Evolutionary conservation across 192 early-diverging fungal species (phyloP), one percentile per base, ranked within the genome.

Genomic region (Gamsiella multidivaricata): DNA sequence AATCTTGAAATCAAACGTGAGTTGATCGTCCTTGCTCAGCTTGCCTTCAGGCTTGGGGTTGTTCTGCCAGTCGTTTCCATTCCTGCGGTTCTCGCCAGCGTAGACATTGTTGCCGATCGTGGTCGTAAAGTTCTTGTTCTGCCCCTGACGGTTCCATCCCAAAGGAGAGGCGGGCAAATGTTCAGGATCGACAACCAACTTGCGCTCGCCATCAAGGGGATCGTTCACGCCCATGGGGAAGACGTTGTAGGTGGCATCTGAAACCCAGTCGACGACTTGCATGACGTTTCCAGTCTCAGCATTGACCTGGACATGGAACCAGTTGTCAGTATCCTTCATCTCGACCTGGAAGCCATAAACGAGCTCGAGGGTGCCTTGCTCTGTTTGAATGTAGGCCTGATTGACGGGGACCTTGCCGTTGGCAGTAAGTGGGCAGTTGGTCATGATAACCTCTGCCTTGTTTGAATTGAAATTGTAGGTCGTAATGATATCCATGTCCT

Each of bases 61-160:
- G 81, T 82, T 80, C 49, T 87, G 59, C 94, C 93, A 96, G 15
- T 85, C 74, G 33, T 84, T 80, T 25, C 88, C 87, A 25, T 94
- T 94, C 50, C 86, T 82, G 3, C 89, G 86, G 69, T 96, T 96
- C 61, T 89, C 90, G 51, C 96, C 94, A 20, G 95, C 93, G 80
- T 88, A 95, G 39, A 93, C 96, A 79, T 98, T 98, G 85, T 96
- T 98, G 15, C 96, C 96, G 28, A 88, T 74, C 11, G 94, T 98
- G 17, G 80, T 85, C 42, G 89, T 92, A 65, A 84, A 89, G 61
- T 82, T 85, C 80, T 80, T 83, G 52, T 72, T 69, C 50, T 80
- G 70, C 22, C 82, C 84, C 53, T 91, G 86, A 41, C 86, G 83
- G 75, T 95, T 93, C 90, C 95, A 95, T 18, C 93, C 92, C 22